Evolutionary conservation across 495 filamentous ascomycete species (phyloP), one percentile per base, ranked within the genome.

Genomic region (Penicillium egyptiacum): DNA sequence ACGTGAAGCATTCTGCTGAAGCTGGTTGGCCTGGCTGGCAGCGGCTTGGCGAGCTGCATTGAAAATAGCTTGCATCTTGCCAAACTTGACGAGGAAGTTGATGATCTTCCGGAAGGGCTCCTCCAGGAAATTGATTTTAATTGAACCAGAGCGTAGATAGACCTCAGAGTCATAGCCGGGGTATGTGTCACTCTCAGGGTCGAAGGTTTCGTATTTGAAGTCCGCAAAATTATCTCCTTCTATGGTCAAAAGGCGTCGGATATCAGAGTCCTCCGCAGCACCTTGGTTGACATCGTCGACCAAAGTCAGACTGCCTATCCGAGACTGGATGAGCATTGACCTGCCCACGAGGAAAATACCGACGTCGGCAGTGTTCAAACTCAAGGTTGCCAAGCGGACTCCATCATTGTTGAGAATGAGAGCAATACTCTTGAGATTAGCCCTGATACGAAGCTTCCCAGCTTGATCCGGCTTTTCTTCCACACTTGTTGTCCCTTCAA

Each of bases 11-110:
- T 85, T 91, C 62, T 97, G 86, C 64, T 97, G 93, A 11, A 98
- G 80, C 69, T 97, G 90, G 48, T 83, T 95, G 7, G 94, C 94
- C 70, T 96, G 92, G 57, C 89, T 92, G 23, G 92, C 89, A n/a
- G 94, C 94, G 50, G 94, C 94, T 71, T 92, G 90, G 23, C 95
- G 85, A 20, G 94, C 94, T 19, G 94, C 93, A 69, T 98, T 98
- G 80, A 96, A 98, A 46, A 98, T 92, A 22, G 94, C 92, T 72
- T 98, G 94, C 94, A 98, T 98, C 74, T 96, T 96, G 55, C 94
- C 94, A 65, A 98, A 98, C 62, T 98, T 98, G 64, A 98, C 90
- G 28, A 92, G 78, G 72, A 98, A 98, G 65, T 96, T 89, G 73
- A 98, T 90, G 57, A 98, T 98, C 74, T 98, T 98, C 41, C 95